Conservation (phyloP, 2,329 filamentous ascomycete genomes). For the Penicillium verrucosum region DNA sequence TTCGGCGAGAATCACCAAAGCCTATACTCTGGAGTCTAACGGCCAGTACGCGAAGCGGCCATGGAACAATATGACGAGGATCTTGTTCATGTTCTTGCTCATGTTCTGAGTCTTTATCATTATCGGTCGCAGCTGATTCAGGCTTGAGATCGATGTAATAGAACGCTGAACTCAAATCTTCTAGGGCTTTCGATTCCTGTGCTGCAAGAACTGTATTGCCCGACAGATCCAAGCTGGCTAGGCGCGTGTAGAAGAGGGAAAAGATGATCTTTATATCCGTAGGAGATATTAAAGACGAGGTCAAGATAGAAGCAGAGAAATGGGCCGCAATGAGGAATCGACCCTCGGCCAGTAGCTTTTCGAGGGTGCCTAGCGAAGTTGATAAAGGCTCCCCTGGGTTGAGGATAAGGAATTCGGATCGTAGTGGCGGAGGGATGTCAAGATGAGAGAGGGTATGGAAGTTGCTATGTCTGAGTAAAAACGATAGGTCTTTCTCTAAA, state of each 20-base stretch:
- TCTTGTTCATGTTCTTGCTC: constrained; percentile 61
- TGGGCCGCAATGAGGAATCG: constrained; percentile 76
- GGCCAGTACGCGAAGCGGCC: constrained; percentile 78
- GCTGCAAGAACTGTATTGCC: constrained; percentile 67
- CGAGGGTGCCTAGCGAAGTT: constrained; percentile 47
- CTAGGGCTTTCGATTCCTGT: constrained; percentile 61
- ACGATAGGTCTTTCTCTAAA: constrained; percentile 70
- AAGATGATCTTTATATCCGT: constrained; percentile 67
- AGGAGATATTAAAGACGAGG: constrained; percentile 40
- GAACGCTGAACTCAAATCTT: constrained; percentile 59
- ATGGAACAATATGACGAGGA: constrained; percentile 74
- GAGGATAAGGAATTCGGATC: constrained; percentile 64
- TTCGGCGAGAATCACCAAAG: constrained; percentile 77
- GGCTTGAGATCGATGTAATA: constrained; percentile 41
- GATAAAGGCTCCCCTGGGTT: constrained; percentile 55
- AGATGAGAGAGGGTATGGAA: constrained; percentile 75
- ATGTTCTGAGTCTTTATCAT: constrained; percentile 64
- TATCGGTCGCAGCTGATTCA: constrained; percentile 26
- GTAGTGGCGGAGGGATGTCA: constrained; percentile 62
- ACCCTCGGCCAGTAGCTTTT: constrained; percentile 65
- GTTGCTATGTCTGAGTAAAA: constrained; percentile 73
- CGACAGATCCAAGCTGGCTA: constrained; percentile 78
- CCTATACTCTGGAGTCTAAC: constrained; percentile 82
- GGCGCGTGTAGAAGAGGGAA: constrained; percentile 71
- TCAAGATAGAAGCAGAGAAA: constrained; percentile 43